phyloP scores from a whole-genome alignment of 2,329 filamentous ascomycete genomes.

The Colletotrichum eremochloae region DNA sequence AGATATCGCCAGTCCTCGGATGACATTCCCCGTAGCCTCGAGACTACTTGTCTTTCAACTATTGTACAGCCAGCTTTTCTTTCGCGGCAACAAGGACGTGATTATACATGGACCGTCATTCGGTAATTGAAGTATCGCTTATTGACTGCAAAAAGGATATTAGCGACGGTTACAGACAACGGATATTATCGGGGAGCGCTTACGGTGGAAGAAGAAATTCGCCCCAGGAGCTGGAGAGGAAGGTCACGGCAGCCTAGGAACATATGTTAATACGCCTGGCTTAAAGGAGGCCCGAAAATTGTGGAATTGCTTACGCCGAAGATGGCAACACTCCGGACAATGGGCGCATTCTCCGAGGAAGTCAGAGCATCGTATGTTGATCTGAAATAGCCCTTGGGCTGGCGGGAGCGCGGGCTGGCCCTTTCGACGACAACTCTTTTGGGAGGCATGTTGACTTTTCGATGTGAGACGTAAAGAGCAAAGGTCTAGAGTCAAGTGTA shows the following conservation, averaged over 20 bases:
- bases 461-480: slow-evolving; percentile 23
- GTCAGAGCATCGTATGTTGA: slow-evolving; percentile 73
- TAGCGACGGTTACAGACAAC: neutral
- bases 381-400: slow-evolving; percentile 67
- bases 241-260: slow-evolving; percentile 71
- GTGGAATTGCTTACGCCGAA: slow-evolving; percentile 71
- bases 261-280: slow-evolving; percentile 27
- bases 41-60: slow-evolving; percentile 31
- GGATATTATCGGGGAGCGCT: slow-evolving; percentile 45
- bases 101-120: slow-evolving; percentile 37
- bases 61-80: slow-evolving; percentile 41
- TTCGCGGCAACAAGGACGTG: slow-evolving; percentile 36
- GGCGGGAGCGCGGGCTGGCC: slow-evolving; percentile 56
- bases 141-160: slow-evolving; percentile 31
- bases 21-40: slow-evolving; percentile 35
- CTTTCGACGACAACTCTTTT: slow-evolving; percentile 70
- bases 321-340: slow-evolving; percentile 75
- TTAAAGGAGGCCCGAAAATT: neutral
- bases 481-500: slow-evolving; percentile 9
- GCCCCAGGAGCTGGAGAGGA: slow-evolving; percentile 76
- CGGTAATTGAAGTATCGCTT: slow-evolving; percentile 20
- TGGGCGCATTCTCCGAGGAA: slow-evolving; percentile 75
- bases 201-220: slow-evolving; percentile 77
- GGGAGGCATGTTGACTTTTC: slow-evolving; percentile 69
- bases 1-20: slow-evolving; percentile 18